Evolutionary conservation across 1,284 basidiomycete genomes (phyloP).

Genomic region (Rhodotorula mucilaginosa): DNA sequence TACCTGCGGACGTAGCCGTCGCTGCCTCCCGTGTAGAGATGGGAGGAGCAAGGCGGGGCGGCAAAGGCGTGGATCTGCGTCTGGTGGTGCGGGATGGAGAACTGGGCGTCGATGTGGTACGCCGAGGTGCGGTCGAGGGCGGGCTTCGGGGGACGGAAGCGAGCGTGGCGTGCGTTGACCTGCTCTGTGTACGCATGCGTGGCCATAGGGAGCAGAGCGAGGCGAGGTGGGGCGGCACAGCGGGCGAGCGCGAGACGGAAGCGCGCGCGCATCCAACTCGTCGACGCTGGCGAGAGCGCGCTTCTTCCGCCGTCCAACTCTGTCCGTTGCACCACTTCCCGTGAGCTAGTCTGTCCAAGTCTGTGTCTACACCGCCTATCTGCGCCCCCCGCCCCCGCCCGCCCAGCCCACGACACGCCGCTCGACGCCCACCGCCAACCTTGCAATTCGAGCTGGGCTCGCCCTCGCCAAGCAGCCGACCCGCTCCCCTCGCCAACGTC

Average conservation of each 20-base stretch:
- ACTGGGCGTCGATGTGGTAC: slow-evolving; percentile 33
- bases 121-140: background rate
- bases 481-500: too few species aligned
- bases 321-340: slow-evolving; percentile 12
- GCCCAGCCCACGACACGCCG: background rate
- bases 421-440: background rate
- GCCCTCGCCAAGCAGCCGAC: background rate
- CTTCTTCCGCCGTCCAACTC: slow-evolving; percentile 10
- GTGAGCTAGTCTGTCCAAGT: background rate
- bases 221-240: background rate
- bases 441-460: background rate
- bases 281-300: background rate
- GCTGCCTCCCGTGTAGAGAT: slow-evolving; percentile 41
- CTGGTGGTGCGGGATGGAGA: slow-evolving; percentile 33
- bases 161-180: slow-evolving; percentile 1
- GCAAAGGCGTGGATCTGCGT: slow-evolving; percentile 37
- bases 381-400: background rate
- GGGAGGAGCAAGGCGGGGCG: slow-evolving; percentile 37
- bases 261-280: background rate
- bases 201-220: background rate
- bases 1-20: slow-evolving; percentile 44
- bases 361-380: background rate
- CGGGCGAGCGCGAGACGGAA: background rate
- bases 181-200: background rate
- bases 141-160: slow-evolving; percentile 11